Conservation (phyloP, 352 stramenopile species). For the Plasmopara halstedii region DNA sequence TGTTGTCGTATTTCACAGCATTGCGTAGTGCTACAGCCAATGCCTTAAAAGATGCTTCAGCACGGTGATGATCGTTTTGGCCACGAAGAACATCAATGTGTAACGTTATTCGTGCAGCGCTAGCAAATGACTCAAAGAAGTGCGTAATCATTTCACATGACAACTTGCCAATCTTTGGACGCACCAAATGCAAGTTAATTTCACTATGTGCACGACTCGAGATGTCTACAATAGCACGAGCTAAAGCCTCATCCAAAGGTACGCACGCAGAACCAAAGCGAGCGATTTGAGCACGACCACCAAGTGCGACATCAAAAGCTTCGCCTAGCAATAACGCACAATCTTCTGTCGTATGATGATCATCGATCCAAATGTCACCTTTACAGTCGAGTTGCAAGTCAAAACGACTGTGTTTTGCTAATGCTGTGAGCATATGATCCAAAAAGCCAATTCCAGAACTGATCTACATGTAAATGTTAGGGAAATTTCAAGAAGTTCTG, state of each 20-base stretch:
- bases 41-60: conserved; percentile 89
- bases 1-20: conserved; percentile 71
- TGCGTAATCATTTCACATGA: conserved; percentile 95
- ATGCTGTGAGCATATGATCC: conserved; percentile 86
- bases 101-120: conserved; percentile 86
- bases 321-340: conserved; percentile 91
- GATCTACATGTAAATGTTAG: conserved; percentile 23
- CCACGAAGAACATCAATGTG: conserved; percentile 90
- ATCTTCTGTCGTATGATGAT: conserved; percentile 96
- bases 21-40: conserved; percentile 78
- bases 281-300: conserved; percentile 81
- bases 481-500: neutral
- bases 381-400: conserved; percentile 86
- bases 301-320: conserved; percentile 87
- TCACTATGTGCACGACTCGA: conserved; percentile 89
- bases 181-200: conserved; percentile 80
- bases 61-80: conserved; percentile 90
- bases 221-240: conserved; percentile 92
- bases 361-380: conserved; percentile 94
- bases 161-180: conserved; percentile 81
- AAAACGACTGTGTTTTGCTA: conserved; percentile 88
- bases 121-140: conserved; percentile 91
- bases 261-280: conserved; percentile 84
- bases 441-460: conserved; percentile 89
- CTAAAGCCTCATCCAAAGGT: conserved; percentile 86